Base-by-base conservation (phyloP, 345 rosid genomes). In the Trapa incisa region DNA sequence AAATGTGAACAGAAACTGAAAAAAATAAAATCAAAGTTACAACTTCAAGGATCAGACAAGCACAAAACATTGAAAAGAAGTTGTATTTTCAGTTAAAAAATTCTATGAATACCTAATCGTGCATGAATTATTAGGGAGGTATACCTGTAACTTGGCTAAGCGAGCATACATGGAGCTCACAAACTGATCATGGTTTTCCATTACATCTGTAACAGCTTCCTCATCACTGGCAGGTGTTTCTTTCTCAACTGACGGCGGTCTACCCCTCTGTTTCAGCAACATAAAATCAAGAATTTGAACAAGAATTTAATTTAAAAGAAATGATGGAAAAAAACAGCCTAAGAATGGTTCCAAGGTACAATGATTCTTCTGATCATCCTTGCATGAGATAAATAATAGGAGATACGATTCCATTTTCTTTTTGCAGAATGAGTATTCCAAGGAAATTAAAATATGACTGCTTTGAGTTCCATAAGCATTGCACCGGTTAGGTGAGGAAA, bases 91-190 rank as follows among this genome's bases (percentile, higher is more conserved):
- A 54, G 35, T 5, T 54, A 29, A 2, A 54, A 54, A 3, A 50
- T 50, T 33, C 35, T 6, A 10, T 54, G 60, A n/a, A n/a, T 54
- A 54, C 17, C 35, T 15, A n/a, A 54, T 6, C 2, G n/a, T 0
- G 11, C 33, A 50, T 50, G 54, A 14, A 17, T 16, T 50, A 14
- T 42, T 43, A 39, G 14, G 16, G 7, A 65, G 67, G 61, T 58
- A 71, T 79, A 95, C 99, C 99, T 95, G 96, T 82, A 95, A 81
- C 80, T 87, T 95, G n/a, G 89, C 83, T 61, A 91, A 78, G 50
- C 97, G 97, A 75, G 97, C 86, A 65, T 86, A 92, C 96, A 95
- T 86, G 53, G 90, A 84, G 91, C 92, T 82, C 81, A 85, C 50
- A 75, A 91, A 91, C 73, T 95, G 96, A 63, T 80, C 85, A 80